These are phyloP conservation scores for Lojkania enalia DNA, from an alignment of 2,329 filamentous ascomycete genomes.

Conservation along the genomic window DNA sequence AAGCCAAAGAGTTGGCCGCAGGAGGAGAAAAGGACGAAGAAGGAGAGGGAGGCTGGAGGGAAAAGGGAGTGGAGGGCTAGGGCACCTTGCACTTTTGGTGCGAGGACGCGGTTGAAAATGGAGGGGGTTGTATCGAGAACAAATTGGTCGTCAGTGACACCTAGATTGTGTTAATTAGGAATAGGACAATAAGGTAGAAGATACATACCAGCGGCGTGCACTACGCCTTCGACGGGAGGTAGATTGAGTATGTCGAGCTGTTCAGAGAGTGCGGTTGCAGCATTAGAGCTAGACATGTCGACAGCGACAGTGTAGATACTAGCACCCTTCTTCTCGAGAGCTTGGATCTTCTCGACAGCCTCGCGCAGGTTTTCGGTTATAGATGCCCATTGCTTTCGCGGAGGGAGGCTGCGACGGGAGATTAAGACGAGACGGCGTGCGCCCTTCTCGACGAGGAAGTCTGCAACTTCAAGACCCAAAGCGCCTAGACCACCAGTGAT, in stretches of 20 bases:
- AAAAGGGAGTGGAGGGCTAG: slow-evolving; percentile 20
- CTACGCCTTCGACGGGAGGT: slow-evolving; percentile 41
- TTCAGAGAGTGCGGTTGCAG: slow-evolving; percentile 15
- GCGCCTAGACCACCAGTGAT: slow-evolving; percentile 46
- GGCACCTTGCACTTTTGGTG: slow-evolving; percentile 26
- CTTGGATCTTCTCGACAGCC: slow-evolving; percentile 7
- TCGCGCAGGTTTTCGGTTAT: slow-evolving; percentile 2
- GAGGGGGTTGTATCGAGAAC: slow-evolving; percentile 31
- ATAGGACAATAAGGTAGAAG: neutral
- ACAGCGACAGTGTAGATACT: slow-evolving; percentile 35
- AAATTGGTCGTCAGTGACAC: slow-evolving; percentile 39
- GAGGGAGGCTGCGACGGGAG: slow-evolving; percentile 41
- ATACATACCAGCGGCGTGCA: slow-evolving; percentile 42
- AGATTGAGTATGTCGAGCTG: slow-evolving; percentile 33
- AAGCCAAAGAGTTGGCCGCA: slow-evolving; percentile 10
- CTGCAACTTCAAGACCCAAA: slow-evolving; percentile 41
- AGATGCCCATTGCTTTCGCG: slow-evolving; percentile 29
- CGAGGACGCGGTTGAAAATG: slow-evolving; percentile 33
- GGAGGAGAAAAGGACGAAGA: slow-evolving; percentile 14
- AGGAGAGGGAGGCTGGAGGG: slow-evolving; percentile 26
- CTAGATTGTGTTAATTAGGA: slow-evolving; percentile 9
- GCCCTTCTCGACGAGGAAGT: slow-evolving; percentile 41
- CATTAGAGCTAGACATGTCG: slow-evolving; percentile 32
- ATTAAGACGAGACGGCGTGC: slow-evolving; percentile 44
- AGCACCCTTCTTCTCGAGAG: slow-evolving; percentile 17